phyloP scores from a whole-genome alignment of 148 eudicot genomes.

The Diospyros lotus region DNA sequence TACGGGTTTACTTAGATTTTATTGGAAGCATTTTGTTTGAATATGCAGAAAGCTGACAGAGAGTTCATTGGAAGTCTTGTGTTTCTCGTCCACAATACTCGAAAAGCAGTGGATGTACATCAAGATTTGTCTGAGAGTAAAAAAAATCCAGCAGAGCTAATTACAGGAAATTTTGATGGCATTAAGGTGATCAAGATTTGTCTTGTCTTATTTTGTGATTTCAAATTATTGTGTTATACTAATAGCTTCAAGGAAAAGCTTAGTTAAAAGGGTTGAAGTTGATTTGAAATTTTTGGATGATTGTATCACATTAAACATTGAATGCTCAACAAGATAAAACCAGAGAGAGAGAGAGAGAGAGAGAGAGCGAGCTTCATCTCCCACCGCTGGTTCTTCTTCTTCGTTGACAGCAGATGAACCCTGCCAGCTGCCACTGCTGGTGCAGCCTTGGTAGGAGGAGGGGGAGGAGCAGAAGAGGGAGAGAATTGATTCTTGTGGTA shows the following conservation, averaged over 20 bases:
- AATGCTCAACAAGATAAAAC: too few species aligned
- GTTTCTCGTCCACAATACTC: conserved; percentile 35
- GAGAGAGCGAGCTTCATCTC: too few species aligned
- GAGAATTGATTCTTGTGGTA: too few species aligned
- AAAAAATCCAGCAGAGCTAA: conserved; percentile 51
- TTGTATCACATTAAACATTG: too few species aligned
- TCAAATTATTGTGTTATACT: not conserved
- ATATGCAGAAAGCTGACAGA: conserved; percentile 63
- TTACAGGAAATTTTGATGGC: conserved; percentile 77
- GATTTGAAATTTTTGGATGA: too few species aligned
- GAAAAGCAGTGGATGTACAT: conserved; percentile 39
- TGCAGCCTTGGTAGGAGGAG: too few species aligned
- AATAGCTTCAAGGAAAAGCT: not conserved
- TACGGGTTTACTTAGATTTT: not conserved
- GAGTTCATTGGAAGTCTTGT: conserved; percentile 50
- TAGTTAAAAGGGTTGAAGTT: too few species aligned
- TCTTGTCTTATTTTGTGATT: not conserved
- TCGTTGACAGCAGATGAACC: too few species aligned
- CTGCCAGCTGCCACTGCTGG: too few species aligned
- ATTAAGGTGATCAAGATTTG: conserved; percentile 48
- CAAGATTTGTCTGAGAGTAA: conserved; percentile 31
- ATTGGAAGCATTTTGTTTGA: not conserved
- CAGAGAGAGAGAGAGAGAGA: too few species aligned
- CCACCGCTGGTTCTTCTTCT: too few species aligned
- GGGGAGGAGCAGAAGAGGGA: too few species aligned